Evolutionary conservation across 371 early-diverging fungal genomes (phyloP).

Genomic region (Rhizopus delemar): DNA sequence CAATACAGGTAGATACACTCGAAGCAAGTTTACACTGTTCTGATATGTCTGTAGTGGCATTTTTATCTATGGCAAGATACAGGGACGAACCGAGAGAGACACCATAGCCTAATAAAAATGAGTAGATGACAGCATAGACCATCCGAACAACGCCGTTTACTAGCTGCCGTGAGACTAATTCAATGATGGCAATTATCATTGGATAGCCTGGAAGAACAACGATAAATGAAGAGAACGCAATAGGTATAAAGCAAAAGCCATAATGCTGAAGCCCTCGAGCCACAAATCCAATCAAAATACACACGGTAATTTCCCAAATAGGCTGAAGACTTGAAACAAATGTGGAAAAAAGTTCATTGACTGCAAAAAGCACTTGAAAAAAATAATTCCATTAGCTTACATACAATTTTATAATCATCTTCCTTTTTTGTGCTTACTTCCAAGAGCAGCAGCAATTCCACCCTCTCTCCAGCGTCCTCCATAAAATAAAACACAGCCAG

Average conservation of each 20-base stretch:
- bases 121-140: constrained; percentile 78
- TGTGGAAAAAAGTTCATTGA: constrained; percentile 42
- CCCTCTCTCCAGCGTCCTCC: constrained; percentile 50
- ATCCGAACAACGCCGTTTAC: constrained; percentile 82
- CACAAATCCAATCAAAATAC: constrained; percentile 67
- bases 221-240: constrained; percentile 54
- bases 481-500: constrained; percentile 46
- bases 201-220: constrained; percentile 75
- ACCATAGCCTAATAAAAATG: constrained; percentile 79
- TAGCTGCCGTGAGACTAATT: constrained; percentile 80
- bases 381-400: too few species aligned
- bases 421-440: constrained; percentile 33
- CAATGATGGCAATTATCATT: constrained; percentile 76
- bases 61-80: constrained; percentile 41
- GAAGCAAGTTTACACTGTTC: constrained; percentile 22
- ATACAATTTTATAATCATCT: too few species aligned
- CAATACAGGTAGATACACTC: constrained; percentile 29
- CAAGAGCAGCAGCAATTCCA: constrained; percentile 40
- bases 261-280: constrained; percentile 43
- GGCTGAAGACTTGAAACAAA: constrained; percentile 41
- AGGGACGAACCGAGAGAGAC: constrained; percentile 67
- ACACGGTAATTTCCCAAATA: constrained; percentile 71
- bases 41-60: background rate
- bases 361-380: constrained; percentile 41
- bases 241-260: constrained; percentile 48